Evolutionary conservation across 1,139 yeast species (phyloP).

Genomic region (Candida labiduridarum): DNA sequence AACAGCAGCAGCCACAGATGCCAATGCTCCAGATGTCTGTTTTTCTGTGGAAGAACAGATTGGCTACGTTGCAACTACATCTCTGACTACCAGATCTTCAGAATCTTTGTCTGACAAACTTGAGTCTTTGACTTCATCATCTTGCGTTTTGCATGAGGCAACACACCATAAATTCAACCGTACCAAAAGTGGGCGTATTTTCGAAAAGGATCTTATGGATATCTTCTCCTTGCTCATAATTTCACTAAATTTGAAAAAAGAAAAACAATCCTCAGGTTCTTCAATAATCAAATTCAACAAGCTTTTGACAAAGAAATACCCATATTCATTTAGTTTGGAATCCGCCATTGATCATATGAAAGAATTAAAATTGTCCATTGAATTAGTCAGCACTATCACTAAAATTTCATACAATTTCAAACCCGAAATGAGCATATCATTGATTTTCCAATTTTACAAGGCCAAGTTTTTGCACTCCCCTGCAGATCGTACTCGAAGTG

Average conservation of each 20-base stretch:
- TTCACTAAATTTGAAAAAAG: conserved; percentile 44
- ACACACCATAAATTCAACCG: conserved; percentile 35
- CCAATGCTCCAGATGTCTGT: neutral
- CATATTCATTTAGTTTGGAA: conserved; percentile 56
- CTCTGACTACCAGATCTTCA: neutral
- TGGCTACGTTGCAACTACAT: neutral
- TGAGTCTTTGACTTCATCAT: neutral
- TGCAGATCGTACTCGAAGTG: conserved; percentile 63
- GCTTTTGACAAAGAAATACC: conserved; percentile 27
- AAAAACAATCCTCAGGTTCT: neutral
- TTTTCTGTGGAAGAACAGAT: conserved; percentile 1
- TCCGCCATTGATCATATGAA: conserved; percentile 58
- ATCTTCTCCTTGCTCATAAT: conserved; percentile 57
- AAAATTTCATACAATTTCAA: conserved; percentile 63
- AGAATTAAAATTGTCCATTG: conserved; percentile 49
- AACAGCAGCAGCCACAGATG: neutral
- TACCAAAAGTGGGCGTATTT: conserved; percentile 54
- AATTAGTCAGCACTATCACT: conserved; percentile 53
- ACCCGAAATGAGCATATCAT: conserved; percentile 49
- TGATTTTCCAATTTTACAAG: conserved; percentile 58
- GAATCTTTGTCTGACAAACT: neutral
- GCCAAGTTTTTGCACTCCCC: conserved; percentile 80
- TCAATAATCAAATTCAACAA: conserved; percentile 13
- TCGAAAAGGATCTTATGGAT: conserved; percentile 58
- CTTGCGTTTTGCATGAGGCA: conserved; percentile 41